These are phyloP conservation scores for Domatiomyces catenatus DNA, from an alignment of 2,329 filamentous ascomycete species.

Conservation along the genomic window DNA sequence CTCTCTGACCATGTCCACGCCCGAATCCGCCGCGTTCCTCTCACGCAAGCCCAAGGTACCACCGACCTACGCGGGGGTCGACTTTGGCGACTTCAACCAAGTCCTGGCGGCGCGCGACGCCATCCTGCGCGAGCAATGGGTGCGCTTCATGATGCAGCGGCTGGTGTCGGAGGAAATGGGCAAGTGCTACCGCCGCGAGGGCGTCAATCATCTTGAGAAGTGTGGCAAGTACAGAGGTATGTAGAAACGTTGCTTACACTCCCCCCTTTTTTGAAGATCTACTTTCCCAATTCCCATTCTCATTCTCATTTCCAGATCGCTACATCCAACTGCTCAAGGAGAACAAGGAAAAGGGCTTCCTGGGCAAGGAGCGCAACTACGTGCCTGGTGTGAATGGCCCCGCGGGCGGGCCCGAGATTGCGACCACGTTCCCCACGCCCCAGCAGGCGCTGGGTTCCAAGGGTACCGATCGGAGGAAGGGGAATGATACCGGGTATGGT, in stretches of 20 bases:
- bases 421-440: conserved; percentile 13
- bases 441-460: conserved; percentile 15
- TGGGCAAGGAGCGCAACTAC: conserved; percentile 51
- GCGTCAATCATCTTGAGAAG: conserved; percentile 54
- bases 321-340: conserved; percentile 50
- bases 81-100: conserved; percentile 49
- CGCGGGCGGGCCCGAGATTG: conserved; percentile 12
- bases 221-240: conserved; percentile 50
- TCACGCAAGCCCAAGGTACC: conserved; percentile 50
- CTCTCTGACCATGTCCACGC: conserved; percentile 51
- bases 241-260: too few species aligned
- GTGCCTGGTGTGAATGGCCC: conserved; percentile 21
- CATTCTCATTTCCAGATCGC: conserved; percentile 43
- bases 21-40: conserved; percentile 48
- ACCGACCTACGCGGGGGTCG: conserved; percentile 51
- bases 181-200: conserved; percentile 49
- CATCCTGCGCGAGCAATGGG: conserved; percentile 53
- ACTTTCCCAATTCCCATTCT: too few species aligned
- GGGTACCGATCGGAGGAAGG: conserved; percentile 14
- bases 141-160: conserved; percentile 53
- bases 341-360: conserved; percentile 46
- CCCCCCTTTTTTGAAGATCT: too few species aligned
- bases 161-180: conserved; percentile 51
- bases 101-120: conserved; percentile 50
- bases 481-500: conserved; percentile 14